A percentile compares a stretch with the other conserved stretches of the same genome.
These are phyloP conservation scores for Wickerhamomyces queroliae DNA, from an alignment of 805 yeast species.

Conservation along the genomic window DNA sequence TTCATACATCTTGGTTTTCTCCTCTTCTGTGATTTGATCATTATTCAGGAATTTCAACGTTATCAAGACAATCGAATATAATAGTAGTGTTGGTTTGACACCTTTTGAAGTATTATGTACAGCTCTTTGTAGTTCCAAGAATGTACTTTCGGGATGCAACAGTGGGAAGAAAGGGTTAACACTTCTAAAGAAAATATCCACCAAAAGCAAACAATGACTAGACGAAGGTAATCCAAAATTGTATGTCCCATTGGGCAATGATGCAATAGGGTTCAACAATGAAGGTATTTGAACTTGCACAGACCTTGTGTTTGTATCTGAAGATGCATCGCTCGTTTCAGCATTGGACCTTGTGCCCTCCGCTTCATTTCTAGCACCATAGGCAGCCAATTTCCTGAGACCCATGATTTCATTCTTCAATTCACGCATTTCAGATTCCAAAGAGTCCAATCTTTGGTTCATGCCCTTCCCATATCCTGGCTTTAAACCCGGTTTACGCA, in stretches of 20 bases:
- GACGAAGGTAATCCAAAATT: slow-evolving; percentile 11
- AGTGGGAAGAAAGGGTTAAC: slow-evolving; percentile 18
- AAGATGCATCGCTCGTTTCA: slow-evolving; percentile 1
- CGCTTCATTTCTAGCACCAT: neutral
- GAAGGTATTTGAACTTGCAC: slow-evolving; percentile 16
- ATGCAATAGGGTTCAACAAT: slow-evolving; percentile 9
- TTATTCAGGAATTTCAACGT: slow-evolving; percentile 15
- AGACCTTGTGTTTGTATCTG: slow-evolving; percentile 2
- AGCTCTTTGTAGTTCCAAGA: slow-evolving; percentile 5
- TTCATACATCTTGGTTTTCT: slow-evolving; percentile 7
- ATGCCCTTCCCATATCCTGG: slow-evolving; percentile 19
- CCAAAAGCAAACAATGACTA: slow-evolving; percentile 8
- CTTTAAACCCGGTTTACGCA: slow-evolving; percentile 20
- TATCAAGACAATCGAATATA: slow-evolving; percentile 14
- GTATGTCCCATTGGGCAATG: neutral
- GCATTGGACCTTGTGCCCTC: neutral
- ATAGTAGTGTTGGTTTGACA: slow-evolving; percentile 13
- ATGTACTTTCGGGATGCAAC: slow-evolving; percentile 14
- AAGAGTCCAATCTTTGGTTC: slow-evolving; percentile 13
- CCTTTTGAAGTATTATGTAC: slow-evolving; percentile 3
- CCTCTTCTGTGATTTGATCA: slow-evolving; percentile 11
- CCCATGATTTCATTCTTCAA: slow-evolving; percentile 4
- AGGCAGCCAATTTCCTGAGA: neutral
- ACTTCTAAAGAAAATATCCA: slow-evolving; percentile 15
- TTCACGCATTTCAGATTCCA: slow-evolving; percentile 10